These are phyloP conservation scores for Pleurotus pulmonarius DNA, from an alignment of 768 basidiomycete genomes.

Conservation along the genomic window DNA sequence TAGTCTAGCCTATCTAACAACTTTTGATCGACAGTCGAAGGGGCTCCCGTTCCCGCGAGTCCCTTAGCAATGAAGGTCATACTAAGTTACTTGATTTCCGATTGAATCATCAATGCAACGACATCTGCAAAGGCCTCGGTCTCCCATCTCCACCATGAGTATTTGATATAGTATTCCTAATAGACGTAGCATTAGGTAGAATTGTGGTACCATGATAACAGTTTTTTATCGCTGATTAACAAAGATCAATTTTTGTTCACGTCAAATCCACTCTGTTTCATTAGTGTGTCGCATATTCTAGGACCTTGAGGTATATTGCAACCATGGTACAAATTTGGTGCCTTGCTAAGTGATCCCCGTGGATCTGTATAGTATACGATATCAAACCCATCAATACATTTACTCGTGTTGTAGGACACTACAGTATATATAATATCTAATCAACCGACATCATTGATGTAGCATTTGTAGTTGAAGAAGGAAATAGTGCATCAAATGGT, in stretches of 20 bases:
- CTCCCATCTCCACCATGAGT: not conserved
- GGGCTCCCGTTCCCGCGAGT: not conserved
- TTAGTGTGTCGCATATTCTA: conserved; percentile 15
- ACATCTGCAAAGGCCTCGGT: not conserved
- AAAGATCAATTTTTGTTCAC: too few relatives aligned
- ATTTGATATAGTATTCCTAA: too few relatives aligned
- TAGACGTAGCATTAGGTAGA: too few relatives aligned
- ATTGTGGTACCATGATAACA: too few relatives aligned
- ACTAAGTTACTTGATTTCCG: not conserved
- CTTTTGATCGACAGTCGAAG: not conserved
- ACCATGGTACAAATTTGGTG: conserved; percentile 18
- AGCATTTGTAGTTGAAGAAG: too few relatives aligned
- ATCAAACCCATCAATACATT: too few relatives aligned
- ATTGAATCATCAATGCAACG: not conserved
- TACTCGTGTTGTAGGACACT: too few relatives aligned
- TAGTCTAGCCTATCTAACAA: not conserved
- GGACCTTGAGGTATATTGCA: conserved; percentile 26
- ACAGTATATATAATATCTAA: not conserved
- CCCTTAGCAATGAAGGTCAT: not conserved
- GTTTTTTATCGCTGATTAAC: too few relatives aligned
- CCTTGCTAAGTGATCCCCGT: conserved; percentile 7
- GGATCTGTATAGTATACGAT: too few relatives aligned
- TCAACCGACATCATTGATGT: not conserved
- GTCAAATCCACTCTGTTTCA: too few relatives aligned
- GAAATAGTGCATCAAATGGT: not conserved